A percentile compares a stretch with the other conserved stretches of the same genome.
Conservation (phyloP, 23 red algal genomes). For the Gracilaria vermiculophylla region DNA sequence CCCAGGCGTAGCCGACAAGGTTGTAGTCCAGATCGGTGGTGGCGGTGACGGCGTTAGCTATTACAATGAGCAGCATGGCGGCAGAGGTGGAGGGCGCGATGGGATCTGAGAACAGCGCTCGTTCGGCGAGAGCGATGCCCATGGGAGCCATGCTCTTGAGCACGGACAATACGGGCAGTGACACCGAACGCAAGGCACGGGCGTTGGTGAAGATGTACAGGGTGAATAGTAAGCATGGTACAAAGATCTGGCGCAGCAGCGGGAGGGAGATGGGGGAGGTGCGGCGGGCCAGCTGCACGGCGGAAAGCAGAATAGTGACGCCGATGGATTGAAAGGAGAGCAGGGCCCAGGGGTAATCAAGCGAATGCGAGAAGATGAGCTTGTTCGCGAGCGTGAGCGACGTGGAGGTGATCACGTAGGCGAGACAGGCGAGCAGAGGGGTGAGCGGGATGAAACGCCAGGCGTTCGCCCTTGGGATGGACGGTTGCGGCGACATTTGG, state of each 20-base stretch:
- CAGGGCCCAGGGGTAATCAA: slow-evolving; percentile 68
- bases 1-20: slow-evolving; percentile 72
- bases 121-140: slow-evolving; percentile 65
- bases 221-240: slow-evolving; percentile 68
- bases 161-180: slow-evolving; percentile 63
- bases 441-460: neutral
- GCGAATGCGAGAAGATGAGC: slow-evolving; percentile 57
- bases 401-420: slow-evolving; percentile 1
- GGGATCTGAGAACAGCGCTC: slow-evolving; percentile 25
- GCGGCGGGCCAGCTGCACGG: neutral
- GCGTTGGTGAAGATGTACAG: slow-evolving; percentile 82
- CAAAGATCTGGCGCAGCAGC: slow-evolving; percentile 41
- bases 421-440: neutral
- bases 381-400: slow-evolving; percentile 80
- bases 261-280: neutral
- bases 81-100: neutral
- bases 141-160: slow-evolving; percentile 83
- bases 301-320: neutral
- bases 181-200: slow-evolving; percentile 55
- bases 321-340: slow-evolving; percentile 48
- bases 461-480: neutral
- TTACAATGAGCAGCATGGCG: slow-evolving; percentile 60
- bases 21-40: slow-evolving; percentile 54
- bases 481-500: neutral
- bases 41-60: slow-evolving; percentile 56